Conservation (phyloP, 2,329 filamentous ascomycete genomes). For the Hirsutella minnesotensis region DNA sequence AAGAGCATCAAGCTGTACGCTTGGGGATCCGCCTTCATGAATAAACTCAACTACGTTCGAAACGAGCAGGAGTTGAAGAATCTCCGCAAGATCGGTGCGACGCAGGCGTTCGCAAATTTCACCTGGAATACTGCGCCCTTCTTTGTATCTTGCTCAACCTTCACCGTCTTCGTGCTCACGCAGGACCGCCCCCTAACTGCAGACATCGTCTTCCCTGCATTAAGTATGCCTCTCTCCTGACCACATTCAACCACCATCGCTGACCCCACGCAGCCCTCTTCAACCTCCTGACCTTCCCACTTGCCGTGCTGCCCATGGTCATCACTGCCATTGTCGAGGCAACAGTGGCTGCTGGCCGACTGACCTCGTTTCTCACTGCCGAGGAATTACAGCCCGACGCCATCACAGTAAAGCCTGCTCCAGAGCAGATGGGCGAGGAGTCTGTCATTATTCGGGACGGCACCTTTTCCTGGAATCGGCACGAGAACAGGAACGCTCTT, state of each 20-base stretch:
- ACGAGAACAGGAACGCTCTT: slow-evolving; percentile 59
- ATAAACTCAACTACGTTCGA: slow-evolving; percentile 88
- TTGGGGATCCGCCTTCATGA: slow-evolving; percentile 95
- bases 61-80: slow-evolving; percentile 96
- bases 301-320: slow-evolving; percentile 92
- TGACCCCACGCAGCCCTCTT: slow-evolving; percentile 61
- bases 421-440: slow-evolving; percentile 71
- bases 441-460: slow-evolving; percentile 72
- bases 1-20: slow-evolving; percentile 99
- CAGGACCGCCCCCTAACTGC: slow-evolving; percentile 73
- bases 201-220: slow-evolving; percentile 88
- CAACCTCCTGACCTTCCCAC: slow-evolving; percentile 89
- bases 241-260: not conserved
- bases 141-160: slow-evolving; percentile 92
- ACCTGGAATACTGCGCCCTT: slow-evolving; percentile 98
- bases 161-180: slow-evolving; percentile 85
- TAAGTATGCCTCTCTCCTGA: slow-evolving; percentile 16
- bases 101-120: slow-evolving; percentile 90
- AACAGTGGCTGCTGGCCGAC: slow-evolving; percentile 76
- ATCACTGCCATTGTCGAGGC: slow-evolving; percentile 95
- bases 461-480: slow-evolving; percentile 89
- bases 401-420: slow-evolving; percentile 56
- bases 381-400: slow-evolving; percentile 87
- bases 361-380: slow-evolving; percentile 74
- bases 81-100: slow-evolving; percentile 87